Conservation (phyloP, 176 grass and related monocot species). For the Phyllostachys edulis region DNA sequence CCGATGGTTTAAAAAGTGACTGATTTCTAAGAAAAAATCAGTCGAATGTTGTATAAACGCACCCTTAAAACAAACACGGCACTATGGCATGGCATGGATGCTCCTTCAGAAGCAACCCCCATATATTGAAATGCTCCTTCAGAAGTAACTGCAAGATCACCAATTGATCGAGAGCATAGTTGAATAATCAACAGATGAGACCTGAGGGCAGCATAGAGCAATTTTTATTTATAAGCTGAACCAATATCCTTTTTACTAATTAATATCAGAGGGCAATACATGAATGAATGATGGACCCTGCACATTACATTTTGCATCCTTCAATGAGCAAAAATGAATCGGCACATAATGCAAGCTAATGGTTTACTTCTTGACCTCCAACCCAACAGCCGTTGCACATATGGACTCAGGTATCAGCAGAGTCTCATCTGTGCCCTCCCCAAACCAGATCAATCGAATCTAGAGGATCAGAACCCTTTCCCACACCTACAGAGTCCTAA, state of each 20-base stretch:
- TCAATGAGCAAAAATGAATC: constrained; percentile 33
- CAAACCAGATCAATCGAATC: constrained; percentile 3
- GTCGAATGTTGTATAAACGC: too few relatives aligned
- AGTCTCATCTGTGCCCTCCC: constrained; percentile 41
- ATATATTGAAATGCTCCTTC: too few relatives aligned
- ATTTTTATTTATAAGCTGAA: constrained; percentile 14
- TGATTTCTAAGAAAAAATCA: too few relatives aligned
- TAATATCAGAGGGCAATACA: neutral
- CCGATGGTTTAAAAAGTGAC: too few relatives aligned
- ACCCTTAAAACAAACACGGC: too few relatives aligned
- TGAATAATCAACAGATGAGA: neutral
- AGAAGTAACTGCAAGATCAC: neutral
- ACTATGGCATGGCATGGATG: too few relatives aligned
- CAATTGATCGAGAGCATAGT: neutral
- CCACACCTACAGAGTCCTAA: constrained; percentile 5
- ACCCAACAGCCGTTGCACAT: constrained; percentile 5
- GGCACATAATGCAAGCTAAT: constrained; percentile 33
- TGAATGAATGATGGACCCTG: constrained; percentile 18
- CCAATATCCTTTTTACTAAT: neutral
- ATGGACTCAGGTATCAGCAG: constrained; percentile 59
- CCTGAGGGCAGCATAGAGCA: neutral
- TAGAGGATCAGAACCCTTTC: constrained; percentile 1
- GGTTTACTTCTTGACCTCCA: constrained; percentile 28
- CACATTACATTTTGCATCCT: constrained; percentile 16
- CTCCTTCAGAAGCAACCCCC: too few relatives aligned